phyloP scores from a whole-genome alignment of 2,329 filamentous ascomycete species.

The Monosporascus ibericus region DNA sequence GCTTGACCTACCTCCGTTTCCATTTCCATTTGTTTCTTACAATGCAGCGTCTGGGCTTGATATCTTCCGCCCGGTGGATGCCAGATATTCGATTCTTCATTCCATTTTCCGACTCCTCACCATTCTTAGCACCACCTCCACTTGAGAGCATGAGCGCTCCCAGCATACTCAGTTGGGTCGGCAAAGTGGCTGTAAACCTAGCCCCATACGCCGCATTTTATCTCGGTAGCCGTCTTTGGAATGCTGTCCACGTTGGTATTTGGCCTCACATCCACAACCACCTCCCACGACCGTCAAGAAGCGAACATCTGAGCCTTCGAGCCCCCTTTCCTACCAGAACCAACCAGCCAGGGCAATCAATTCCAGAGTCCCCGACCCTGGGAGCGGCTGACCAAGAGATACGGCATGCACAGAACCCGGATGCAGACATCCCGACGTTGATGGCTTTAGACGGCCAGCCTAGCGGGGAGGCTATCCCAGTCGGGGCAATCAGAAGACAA shows the following conservation, averaged over 20 bases:
- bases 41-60: slow-evolving; percentile 45
- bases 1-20: slow-evolving; percentile 34
- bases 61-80: slow-evolving; percentile 34
- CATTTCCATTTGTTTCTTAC: slow-evolving; percentile 48
- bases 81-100: slow-evolving; percentile 46
- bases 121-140: slow-evolving; percentile 40
- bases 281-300: slow-evolving; percentile 29
- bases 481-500: slow-evolving; percentile 33
- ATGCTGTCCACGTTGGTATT: slow-evolving; percentile 29
- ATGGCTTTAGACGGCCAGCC: slow-evolving; percentile 26
- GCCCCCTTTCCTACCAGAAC: slow-evolving; percentile 1
- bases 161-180: slow-evolving; percentile 38
- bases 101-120: slow-evolving; percentile 47
- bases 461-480: slow-evolving; percentile 19
- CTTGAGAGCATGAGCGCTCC: slow-evolving; percentile 30
- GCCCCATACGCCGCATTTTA: slow-evolving; percentile 43
- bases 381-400: slow-evolving; percentile 25
- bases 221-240: slow-evolving; percentile 33
- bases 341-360: slow-evolving; percentile 12
- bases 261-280: slow-evolving; percentile 31
- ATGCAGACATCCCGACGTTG: slow-evolving; percentile 15
- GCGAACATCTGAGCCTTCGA: slow-evolving; percentile 5
- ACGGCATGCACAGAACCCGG: slow-evolving; percentile 16
- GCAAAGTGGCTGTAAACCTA: slow-evolving; percentile 33
- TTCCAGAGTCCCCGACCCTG: slow-evolving; percentile 25